Evolutionary conservation across 257 asterid species (phyloP).

Genomic region (Misopates orontium): DNA sequence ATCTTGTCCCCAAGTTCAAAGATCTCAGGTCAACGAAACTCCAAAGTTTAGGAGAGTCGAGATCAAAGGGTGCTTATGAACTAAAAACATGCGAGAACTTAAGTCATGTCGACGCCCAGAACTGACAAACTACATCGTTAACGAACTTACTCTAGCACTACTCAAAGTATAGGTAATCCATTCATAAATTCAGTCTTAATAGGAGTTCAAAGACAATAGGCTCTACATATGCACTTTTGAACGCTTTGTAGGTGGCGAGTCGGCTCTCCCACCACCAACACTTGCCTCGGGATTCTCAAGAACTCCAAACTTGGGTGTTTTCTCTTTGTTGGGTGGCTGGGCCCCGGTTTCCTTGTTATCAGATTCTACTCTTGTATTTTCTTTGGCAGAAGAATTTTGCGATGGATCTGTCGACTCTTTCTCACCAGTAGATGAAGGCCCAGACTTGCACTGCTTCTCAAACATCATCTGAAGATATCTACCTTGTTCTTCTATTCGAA

Average conservation of each 20-base stretch:
- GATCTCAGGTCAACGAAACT: constrained; percentile 24
- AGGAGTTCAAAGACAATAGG: constrained; percentile 17
- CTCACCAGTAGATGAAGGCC: constrained; percentile 47
- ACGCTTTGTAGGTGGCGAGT: constrained; percentile 64
- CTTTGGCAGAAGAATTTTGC: constrained; percentile 38
- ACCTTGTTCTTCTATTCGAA: constrained; percentile 92
- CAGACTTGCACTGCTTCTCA: constrained; percentile 82
- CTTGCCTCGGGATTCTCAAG: constrained; percentile 36
- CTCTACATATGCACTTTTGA: constrained; percentile 45
- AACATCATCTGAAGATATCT: constrained; percentile 81
- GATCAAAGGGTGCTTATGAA: constrained; percentile 20
- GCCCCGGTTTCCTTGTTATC: constrained; percentile 28
- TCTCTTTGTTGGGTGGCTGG: constrained; percentile 30
- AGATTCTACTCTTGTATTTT: constrained; percentile 27
- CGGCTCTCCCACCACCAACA: constrained; percentile 25
- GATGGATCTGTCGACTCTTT: constrained; percentile 38
- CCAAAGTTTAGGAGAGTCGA: constrained; percentile 19
- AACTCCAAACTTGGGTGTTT: constrained; percentile 32
- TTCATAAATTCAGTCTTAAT: constrained; percentile 21
- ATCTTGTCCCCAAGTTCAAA: not conserved
- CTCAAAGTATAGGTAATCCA: constrained; percentile 19
- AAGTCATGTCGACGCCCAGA: constrained; percentile 16
- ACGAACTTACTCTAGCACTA: constrained; percentile 15
- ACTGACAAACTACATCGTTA: constrained; percentile 13
- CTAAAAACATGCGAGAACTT: not conserved